Percentiles rank a stretch among this genome's conserved stretches.
Conservation (phyloP, 2,329 filamentous ascomycete species). For the Cyphellophora europaea region DNA sequence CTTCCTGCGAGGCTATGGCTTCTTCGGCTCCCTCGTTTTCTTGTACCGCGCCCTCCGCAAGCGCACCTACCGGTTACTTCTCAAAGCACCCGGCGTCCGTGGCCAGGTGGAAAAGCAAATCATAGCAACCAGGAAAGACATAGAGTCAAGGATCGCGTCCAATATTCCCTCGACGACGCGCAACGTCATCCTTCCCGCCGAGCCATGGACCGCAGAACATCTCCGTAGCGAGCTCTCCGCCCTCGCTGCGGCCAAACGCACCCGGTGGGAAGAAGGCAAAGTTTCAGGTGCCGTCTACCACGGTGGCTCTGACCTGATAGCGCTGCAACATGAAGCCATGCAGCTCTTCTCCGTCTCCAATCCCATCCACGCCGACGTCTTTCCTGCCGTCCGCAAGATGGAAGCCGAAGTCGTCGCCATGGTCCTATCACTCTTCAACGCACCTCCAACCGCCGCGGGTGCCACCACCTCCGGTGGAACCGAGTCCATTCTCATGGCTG, state of each 20-base stretch:
- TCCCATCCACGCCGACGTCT: constrained; percentile 95
- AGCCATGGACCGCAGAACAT: constrained; percentile 72
- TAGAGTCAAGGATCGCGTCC: constrained; percentile 76
- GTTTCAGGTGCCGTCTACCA: constrained; percentile 96
- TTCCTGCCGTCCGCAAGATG: constrained; percentile 97
- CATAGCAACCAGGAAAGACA: constrained; percentile 64
- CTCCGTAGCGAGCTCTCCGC: constrained; percentile 70
- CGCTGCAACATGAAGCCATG: constrained; percentile 86
- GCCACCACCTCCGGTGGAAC: constrained; percentile 89
- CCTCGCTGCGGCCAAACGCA: constrained; percentile 81
- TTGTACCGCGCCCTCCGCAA: constrained; percentile 64
- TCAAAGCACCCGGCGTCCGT: constrained; percentile 77
- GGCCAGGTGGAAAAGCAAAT: constrained; percentile 79
- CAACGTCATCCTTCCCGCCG: constrained; percentile 67
- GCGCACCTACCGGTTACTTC: constrained; percentile 73
- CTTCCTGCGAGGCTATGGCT: constrained; percentile 79
- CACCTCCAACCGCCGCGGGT: constrained; percentile 73
- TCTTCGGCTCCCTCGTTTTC: constrained; percentile 68
- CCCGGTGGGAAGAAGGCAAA: constrained; percentile 89
- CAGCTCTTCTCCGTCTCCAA: constrained; percentile 91
- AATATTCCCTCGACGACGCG: constrained; percentile 60
- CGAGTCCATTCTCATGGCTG: constrained; percentile 95
- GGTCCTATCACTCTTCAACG: constrained; percentile 81
- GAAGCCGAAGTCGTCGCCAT: constrained; percentile 96
- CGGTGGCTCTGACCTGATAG: constrained; percentile 70